phyloP scores from a whole-genome alignment of 345 rosid genomes.

The Boechera retrofracta region DNA sequence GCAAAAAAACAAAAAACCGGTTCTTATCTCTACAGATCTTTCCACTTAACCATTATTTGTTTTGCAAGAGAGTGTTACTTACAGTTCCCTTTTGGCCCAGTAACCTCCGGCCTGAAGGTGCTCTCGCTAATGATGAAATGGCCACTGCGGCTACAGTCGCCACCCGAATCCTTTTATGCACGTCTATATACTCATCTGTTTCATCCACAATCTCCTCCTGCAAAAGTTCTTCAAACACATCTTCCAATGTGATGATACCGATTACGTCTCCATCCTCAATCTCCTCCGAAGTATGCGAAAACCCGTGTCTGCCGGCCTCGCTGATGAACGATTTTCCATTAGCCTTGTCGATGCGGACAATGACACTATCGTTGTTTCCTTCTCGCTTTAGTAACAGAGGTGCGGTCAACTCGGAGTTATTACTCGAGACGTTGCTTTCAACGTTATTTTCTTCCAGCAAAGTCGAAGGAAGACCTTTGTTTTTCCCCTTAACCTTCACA shows the following conservation, averaged over 20 bases:
- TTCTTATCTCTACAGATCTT: not conserved
- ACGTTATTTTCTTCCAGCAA: conserved; percentile 45
- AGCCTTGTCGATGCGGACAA: conserved; percentile 68
- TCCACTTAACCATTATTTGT: not conserved
- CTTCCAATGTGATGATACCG: conserved; percentile 95
- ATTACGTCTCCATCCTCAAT: conserved; percentile 91
- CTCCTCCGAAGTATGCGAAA: conserved; percentile 63
- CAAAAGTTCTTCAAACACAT: conserved; percentile 92
- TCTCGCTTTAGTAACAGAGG: conserved; percentile 70
- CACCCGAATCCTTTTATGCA: conserved; percentile 95
- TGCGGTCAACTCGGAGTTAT: conserved; percentile 57
- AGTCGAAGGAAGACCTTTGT: conserved; percentile 50
- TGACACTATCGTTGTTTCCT: conserved; percentile 54
- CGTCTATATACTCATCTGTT: conserved; percentile 96
- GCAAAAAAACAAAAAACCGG: not conserved
- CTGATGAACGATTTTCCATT: conserved; percentile 35
- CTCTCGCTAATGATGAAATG: conserved; percentile 84
- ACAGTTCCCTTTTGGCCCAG: conserved; percentile 48
- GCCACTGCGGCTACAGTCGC: conserved; percentile 91
- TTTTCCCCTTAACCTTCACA: conserved; percentile 73
- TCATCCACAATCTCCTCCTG: conserved; percentile 99
- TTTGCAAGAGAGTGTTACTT: conserved; percentile 22
- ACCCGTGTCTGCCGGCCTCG: conserved; percentile 52
- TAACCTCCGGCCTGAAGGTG: conserved; percentile 82
- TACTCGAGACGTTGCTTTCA: conserved; percentile 46